A percentile compares a stretch with the other conserved stretches of the same genome.
These are phyloP conservation scores for Paraconiothyrium sp. DNA, from an alignment of 2,329 filamentous ascomycete genomes.

Conservation along the genomic window DNA sequence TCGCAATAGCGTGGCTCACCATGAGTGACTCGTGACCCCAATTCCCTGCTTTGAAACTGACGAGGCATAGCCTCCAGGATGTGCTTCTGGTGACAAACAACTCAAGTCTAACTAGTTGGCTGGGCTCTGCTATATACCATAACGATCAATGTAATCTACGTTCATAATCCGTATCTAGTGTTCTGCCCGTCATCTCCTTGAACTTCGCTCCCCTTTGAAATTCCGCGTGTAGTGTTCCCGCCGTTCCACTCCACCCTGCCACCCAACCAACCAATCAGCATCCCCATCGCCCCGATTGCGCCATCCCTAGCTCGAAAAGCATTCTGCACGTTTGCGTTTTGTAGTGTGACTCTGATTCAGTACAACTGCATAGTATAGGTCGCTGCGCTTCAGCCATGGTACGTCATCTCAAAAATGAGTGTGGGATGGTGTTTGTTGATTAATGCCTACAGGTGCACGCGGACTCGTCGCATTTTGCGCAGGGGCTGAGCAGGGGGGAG, in stretches of 20 bases:
- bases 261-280: slow-evolving; percentile 12
- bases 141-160: too few relatives aligned
- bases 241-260: not conserved
- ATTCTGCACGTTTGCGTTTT: slow-evolving; percentile 8
- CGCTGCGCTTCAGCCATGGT: slow-evolving; percentile 12
- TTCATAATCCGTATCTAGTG: too few relatives aligned
- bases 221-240: not conserved
- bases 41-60: too few relatives aligned
- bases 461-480: slow-evolving; percentile 77
- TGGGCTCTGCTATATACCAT: too few relatives aligned
- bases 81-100: too few relatives aligned
- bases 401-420: slow-evolving; percentile 3
- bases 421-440: not conserved
- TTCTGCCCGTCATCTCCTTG: not conserved
- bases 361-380: not conserved
- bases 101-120: too few relatives aligned
- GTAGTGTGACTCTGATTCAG: not conserved
- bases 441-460: slow-evolving; percentile 69
- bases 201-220: not conserved
- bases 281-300: slow-evolving; percentile 7
- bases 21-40: too few relatives aligned
- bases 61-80: too few relatives aligned
- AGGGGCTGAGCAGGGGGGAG: slow-evolving; percentile 73
- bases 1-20: too few relatives aligned
- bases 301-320: slow-evolving; percentile 12